Percentiles rank a stretch among this genome's conserved stretches.
phyloP scores from a whole-genome alignment of 108 stramenopile species.

The Nitzschia sp. region DNA sequence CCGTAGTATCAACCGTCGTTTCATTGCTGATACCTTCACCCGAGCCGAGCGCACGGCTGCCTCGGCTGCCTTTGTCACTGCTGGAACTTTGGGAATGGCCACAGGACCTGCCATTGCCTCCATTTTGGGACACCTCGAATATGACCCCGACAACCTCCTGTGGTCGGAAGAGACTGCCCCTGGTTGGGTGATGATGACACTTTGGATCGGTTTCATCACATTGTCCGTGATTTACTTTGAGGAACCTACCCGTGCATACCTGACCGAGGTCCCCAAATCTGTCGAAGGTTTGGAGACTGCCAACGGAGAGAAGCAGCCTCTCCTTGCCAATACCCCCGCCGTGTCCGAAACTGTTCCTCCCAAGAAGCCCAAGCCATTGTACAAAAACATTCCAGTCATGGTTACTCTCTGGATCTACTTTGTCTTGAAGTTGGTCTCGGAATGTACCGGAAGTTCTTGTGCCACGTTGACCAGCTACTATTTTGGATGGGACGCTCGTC shows the following conservation, averaged over 20 bases:
- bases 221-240: constrained; percentile 59
- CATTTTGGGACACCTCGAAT: constrained; percentile 48
- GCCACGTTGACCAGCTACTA: constrained; percentile 48
- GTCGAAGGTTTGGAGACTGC: neutral
- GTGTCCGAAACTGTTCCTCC: neutral
- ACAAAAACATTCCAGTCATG: constrained; percentile 60
- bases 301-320: constrained; percentile 19
- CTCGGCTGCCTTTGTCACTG: constrained; percentile 84
- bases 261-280: neutral
- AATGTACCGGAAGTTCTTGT: constrained; percentile 52
- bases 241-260: constrained; percentile 60
- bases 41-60: constrained; percentile 77
- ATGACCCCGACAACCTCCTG: neutral
- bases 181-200: constrained; percentile 71
- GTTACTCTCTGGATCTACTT: constrained; percentile 57
- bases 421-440: constrained; percentile 65
- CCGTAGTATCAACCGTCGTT: constrained; percentile 85
- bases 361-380: constrained; percentile 20
- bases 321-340: neutral
- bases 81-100: constrained; percentile 85
- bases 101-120: constrained; percentile 80
- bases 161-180: constrained; percentile 68
- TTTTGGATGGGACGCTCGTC: constrained; percentile 52
- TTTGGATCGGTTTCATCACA: constrained; percentile 66
- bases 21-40: constrained; percentile 86